phyloP scores from a whole-genome alignment of 179 eudicot genomes.

The Silene coronaria region DNA sequence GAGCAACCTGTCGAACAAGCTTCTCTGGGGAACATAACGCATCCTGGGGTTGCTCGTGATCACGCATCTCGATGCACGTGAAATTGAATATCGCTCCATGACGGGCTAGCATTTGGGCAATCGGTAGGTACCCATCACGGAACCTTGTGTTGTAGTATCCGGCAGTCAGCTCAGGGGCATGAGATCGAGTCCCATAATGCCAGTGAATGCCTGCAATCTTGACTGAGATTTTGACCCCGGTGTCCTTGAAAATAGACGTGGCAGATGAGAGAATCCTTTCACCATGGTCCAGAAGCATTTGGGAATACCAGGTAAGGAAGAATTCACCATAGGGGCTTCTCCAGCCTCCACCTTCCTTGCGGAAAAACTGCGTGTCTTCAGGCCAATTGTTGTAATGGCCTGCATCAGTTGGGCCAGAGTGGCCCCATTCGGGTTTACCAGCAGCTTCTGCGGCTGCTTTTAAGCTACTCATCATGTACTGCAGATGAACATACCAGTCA shows the following conservation, averaged over 20 bases:
- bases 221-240: conserved; percentile 69
- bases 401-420: conserved; percentile 86
- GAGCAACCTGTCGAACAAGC: conserved; percentile 72
- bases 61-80: conserved; percentile 96
- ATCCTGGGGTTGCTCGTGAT: conserved; percentile 94
- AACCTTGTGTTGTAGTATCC: conserved; percentile 92
- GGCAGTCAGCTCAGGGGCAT: conserved; percentile 94
- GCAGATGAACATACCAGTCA: conserved; percentile 22
- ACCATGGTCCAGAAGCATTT: conserved; percentile 81
- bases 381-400: conserved; percentile 97
- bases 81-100: conserved; percentile 81
- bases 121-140: conserved; percentile 79
- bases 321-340: conserved; percentile 66
- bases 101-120: conserved; percentile 78
- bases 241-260: conserved; percentile 41
- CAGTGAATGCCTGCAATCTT: conserved; percentile 94
- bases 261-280: conserved; percentile 66
- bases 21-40: conserved; percentile 88
- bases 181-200: conserved; percentile 94
- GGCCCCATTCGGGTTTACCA: conserved; percentile 90
- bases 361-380: conserved; percentile 84
- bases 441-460: conserved; percentile 79
- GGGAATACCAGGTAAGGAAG: conserved; percentile 94
- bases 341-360: conserved; percentile 85
- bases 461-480: conserved; percentile 81